Base-by-base conservation (phyloP, 2,329 filamentous ascomycete genomes). In the Neonectria punicea region DNA sequence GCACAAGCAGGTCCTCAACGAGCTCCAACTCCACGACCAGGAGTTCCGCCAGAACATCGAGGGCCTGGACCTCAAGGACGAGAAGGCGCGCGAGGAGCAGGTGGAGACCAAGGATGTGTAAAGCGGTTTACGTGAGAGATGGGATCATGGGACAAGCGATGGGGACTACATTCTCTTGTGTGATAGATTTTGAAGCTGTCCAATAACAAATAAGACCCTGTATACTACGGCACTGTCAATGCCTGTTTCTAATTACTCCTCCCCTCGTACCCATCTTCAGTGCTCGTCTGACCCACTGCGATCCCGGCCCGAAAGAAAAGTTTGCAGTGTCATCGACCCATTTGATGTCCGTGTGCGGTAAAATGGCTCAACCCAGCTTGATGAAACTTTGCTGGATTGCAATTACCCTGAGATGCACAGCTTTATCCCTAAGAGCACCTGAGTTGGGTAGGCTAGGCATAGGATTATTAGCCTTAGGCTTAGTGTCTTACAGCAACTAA, bases 1-100 rank as follows among this genome's bases (percentile, higher is more conserved):
- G 1, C 81, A 86, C 72, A 70, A 69, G 51, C 62, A 71, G 13
- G 66, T 87, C 57, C 82, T 87, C 78, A 78, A 77, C 3, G 80
- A 84, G 66, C 77, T 86, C 18, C 64, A 62, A 1, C 41, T 66
- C 0, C 74, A 78, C 18, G 79, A 82, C 7, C 74, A 76, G 34
- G 75, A 79, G 64, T 79, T 77, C 60, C 69, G 78, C n/a, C 71
- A 75, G 18, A 73, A 73, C 49, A 69, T 69, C 3, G 73, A 76
- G 1, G 76, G 70, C 2, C 64, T 70, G 4, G 73, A 73, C 16
- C 41, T 73, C 39, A 64, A 70, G 4, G 75, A 77, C 30, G 76
- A 78, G 58, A 78, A 77, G 70, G 67, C 62, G 1, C 58, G 47
- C 4, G 54, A 68, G 16, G 73, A 77, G 51, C 72, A 74, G 58